phyloP scores from a whole-genome alignment of 169 alveolate genomes.

The Hepatocystis sp. region DNA sequence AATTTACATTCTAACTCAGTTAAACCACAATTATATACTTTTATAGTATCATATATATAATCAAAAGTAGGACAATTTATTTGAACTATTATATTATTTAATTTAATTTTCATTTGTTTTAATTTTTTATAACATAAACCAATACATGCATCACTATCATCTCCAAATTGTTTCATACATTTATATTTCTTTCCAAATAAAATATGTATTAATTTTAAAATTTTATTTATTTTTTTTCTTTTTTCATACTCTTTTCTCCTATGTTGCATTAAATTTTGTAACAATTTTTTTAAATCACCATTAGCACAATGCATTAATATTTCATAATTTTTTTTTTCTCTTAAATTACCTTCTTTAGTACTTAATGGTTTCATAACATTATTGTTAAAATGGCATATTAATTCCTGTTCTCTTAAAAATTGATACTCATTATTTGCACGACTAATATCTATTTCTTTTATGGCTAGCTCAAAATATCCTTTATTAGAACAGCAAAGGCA shows the following conservation, averaged over 20 bases:
- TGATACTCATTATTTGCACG: constrained; percentile 74
- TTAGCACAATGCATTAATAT: constrained; percentile 85
- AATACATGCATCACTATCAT: constrained; percentile 20
- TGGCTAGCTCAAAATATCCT: constrained; percentile 51
- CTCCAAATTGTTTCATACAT: constrained; percentile 40
- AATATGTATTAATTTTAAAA: constrained; percentile 58
- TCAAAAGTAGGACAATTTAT: constrained; percentile 38
- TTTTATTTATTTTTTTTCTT: constrained; percentile 63
- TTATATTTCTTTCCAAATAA: constrained; percentile 47
- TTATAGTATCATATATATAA: constrained; percentile 45
- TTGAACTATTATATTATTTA: constrained; percentile 38
- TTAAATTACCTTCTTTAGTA: constrained; percentile 70
- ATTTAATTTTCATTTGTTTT: constrained; percentile 44
- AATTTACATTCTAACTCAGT: constrained; percentile 82
- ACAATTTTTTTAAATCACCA: constrained; percentile 80
- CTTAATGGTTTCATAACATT: constrained; percentile 84
- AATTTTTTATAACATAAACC: constrained; percentile 68
- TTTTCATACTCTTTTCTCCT: constrained; percentile 72
- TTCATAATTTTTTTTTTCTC: constrained; percentile 76
- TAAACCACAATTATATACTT: constrained; percentile 78
- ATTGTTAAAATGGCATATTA: constrained; percentile 83
- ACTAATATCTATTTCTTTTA: constrained; percentile 72
- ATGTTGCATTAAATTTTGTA: constrained; percentile 62
- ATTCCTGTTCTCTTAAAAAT: constrained; percentile 84
- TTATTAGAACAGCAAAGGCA: constrained; percentile 37